Base-by-base conservation (phyloP, 2,329 filamentous ascomycete genomes). In the Aphanocladium album region DNA sequence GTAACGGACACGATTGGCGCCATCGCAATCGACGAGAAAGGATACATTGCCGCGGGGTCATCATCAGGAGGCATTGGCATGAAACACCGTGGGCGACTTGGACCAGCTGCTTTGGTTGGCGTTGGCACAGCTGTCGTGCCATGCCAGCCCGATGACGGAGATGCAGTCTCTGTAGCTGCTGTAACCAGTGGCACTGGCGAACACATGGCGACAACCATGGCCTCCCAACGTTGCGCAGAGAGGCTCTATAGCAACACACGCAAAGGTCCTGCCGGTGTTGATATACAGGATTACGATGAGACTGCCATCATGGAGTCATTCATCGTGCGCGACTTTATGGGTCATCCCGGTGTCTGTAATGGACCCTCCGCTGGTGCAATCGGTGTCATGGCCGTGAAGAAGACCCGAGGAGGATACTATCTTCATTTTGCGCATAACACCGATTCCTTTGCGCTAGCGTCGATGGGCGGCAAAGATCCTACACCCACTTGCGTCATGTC, bases 1-100 rank as follows among this genome's bases (percentile, higher is more conserved):
- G 83, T 99, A 67, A 96, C 89, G 2, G 95, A 99, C 77, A 99
- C 95, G 14, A 92, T 99, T 62, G 95, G 96, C 49, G 95, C 93
- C 30, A 96, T 99, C 70, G 95, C 92, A 12, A 88, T 99, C 64
- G 95, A 99, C 69, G 83, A 83, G 54, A 84, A 83, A 67, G 95
- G 95, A 17, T 88, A 89, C 62, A 96, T 99, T 70, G 93, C 96
- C 5, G 95, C 93, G 4, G 95, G 89, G 17, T 96, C 95, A 1
- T 99, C 95, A 2, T 99, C 96, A 17, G 95, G 95, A 6, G 95
- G 95, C 1, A 99, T 99, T 71, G 93, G 95, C 30, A 97, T 99
- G 93, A 99, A 99, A 72, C 93, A 96, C 73, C 86, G 87, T 62
- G 96, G 95, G 6, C 89, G 95, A 39, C 84, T 96, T 64, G 96